A percentile compares a stretch with the other conserved stretches of the same genome.
Evolutionary conservation across 1,284 basidiomycete species (phyloP).

Genomic region (Jaminaea rosea): DNA sequence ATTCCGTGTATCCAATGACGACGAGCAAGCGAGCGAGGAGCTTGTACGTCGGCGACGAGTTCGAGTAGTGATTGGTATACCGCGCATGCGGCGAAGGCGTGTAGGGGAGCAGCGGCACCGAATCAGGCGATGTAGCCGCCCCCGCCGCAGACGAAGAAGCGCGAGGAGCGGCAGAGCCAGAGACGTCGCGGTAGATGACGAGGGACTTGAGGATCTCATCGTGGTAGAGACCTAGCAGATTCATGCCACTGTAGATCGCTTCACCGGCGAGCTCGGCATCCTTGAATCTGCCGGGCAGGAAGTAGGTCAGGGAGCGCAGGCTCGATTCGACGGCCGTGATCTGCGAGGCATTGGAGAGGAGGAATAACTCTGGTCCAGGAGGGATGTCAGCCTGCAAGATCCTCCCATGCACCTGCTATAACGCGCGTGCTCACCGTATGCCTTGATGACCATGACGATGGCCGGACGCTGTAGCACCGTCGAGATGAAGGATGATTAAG

Average conservation of each 20-base stretch:
- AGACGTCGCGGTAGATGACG: neutral
- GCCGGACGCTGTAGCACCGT: too few species aligned
- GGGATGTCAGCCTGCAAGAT: neutral
- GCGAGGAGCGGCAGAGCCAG: neutral
- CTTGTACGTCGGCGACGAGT: conserved; percentile 38
- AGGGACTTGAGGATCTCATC: conserved; percentile 41
- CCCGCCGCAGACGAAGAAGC: neutral
- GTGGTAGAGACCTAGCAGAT: conserved; percentile 49
- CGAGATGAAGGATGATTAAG: too few species aligned
- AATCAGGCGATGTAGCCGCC: neutral
- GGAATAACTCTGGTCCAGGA: conserved; percentile 22
- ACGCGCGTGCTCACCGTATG: neutral
- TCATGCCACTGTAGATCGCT: conserved; percentile 44
- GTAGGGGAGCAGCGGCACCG: conserved; percentile 10
- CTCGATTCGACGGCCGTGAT: conserved; percentile 77
- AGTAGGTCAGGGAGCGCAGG: conserved; percentile 80
- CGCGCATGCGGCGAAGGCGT: conserved; percentile 48
- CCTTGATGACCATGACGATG: conserved; percentile 1
- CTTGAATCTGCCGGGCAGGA: conserved; percentile 87
- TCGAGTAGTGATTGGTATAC: conserved; percentile 47
- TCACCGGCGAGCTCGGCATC: conserved; percentile 67
- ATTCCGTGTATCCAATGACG: conserved; percentile 43
- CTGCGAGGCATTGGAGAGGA: conserved; percentile 41
- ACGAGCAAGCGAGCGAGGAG: conserved; percentile 39
- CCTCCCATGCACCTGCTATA: neutral